Base-by-base conservation (phyloP, 2,329 filamentous ascomycete species). In the Ceratocystis alfenasii region DNA sequence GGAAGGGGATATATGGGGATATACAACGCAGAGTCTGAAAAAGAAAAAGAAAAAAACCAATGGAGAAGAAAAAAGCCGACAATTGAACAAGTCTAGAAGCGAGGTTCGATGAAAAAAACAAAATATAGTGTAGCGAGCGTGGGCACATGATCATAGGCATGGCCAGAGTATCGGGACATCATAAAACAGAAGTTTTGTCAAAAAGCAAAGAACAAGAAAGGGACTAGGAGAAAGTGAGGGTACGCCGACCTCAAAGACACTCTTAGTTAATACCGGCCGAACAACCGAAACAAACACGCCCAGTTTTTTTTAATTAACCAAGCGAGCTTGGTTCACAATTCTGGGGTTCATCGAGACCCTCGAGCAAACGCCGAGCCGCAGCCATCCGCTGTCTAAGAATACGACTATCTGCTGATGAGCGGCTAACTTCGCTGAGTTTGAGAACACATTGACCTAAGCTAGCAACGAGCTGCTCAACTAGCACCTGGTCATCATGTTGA, bases 341-440 rank as follows among this genome's bases (percentile, higher is more conserved):
- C 53, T 36, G n/a, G 17, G 63, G 45, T 25, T 79, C 79, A 69
- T 86, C 81, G 67, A 85, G 76, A 4, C 89, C 89, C 70, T 93
- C 89, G 36, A 95, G 78, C 2, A 89, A 81, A 64, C 83, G 80
- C 68, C 86, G 84, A 4, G 90, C 91, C 64, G 85, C 83, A 70
- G 95, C 89, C 63, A 96, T 80, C 70, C 88, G 81, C 69, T 87
- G 79, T 68, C 90, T 80, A 74, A 88, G 85, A 67, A 87, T 79
- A 65, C 85, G 79, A 62, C 80, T 81, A 70, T 89, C 83, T 68
- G 83, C 75, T 70, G 80, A 79, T 67, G 81, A 75, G 69, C 76
- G 76, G 69, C 82, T 77, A 63, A 78, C 75, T 75, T 87, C 79
- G 67, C 81, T 78, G 68, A 87, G 70, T 36, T 79, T 82, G 7